Conservation (phyloP, 345 rosid species). For the Linum tenue region DNA sequence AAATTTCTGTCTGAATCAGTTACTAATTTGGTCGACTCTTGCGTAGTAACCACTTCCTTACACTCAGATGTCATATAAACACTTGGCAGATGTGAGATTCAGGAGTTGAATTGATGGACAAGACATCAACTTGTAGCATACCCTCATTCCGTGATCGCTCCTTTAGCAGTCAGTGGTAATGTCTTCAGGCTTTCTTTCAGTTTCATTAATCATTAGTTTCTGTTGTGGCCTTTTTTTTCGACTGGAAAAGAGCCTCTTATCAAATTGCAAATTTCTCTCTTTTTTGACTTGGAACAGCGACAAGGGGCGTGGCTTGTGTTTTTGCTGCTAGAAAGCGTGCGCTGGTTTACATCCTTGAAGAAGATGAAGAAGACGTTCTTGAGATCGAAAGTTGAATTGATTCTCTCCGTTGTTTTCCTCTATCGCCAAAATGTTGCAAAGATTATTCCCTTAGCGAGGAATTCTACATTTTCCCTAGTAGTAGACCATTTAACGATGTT, state of each 20-base stretch:
- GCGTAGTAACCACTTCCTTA: too few species aligned
- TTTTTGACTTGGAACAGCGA: conserved; percentile 27
- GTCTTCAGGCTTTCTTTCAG: not conserved
- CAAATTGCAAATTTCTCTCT: not conserved
- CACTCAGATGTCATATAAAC: too few species aligned
- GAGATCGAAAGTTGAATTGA: not conserved
- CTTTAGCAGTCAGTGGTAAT: conserved; percentile 80
- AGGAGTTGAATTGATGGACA: too few species aligned
- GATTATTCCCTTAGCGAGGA: too few species aligned
- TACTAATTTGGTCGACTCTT: too few species aligned
- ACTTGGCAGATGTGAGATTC: too few species aligned
- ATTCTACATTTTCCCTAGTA: too few species aligned
- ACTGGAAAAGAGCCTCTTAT: not conserved
- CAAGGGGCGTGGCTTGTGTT: conserved; percentile 67
- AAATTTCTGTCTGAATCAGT: too few species aligned
- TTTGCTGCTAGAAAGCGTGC: conserved; percentile 67
- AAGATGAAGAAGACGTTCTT: conserved; percentile 37
- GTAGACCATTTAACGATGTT: too few species aligned
- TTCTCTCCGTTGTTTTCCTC: not conserved
- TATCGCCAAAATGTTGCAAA: too few species aligned
- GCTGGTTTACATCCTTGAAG: conserved; percentile 54
- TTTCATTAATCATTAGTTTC: not conserved
- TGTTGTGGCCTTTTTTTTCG: not conserved
- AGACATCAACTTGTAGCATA: too few species aligned
- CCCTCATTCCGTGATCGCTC: conserved; percentile 52